Conservation (phyloP, 2,329 filamentous ascomycete genomes). For the Beauveria medogensis region DNA sequence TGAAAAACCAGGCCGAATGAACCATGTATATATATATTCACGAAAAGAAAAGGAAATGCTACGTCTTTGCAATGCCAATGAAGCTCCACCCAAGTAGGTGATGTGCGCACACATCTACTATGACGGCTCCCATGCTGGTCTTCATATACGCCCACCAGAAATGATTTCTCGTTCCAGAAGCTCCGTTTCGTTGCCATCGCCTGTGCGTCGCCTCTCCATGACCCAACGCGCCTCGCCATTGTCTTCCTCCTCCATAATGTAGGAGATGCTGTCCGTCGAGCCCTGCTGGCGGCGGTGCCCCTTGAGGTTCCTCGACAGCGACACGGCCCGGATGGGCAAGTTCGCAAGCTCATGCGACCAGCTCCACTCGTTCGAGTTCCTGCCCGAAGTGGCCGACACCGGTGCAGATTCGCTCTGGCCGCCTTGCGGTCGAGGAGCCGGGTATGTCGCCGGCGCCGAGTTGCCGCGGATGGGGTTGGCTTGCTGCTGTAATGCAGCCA, state of each 20-base stretch:
- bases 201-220: constrained; percentile 58
- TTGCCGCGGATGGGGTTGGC: constrained; percentile 6
- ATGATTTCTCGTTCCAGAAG: constrained; percentile 59
- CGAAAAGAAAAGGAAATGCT: not conserved
- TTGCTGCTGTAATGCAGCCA: not conserved
- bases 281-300: constrained; percentile 42
- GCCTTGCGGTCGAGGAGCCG: not conserved
- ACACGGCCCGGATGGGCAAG: not conserved
- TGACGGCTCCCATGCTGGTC: not conserved
- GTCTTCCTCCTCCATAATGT: constrained; percentile 55
- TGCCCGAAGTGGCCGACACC: constrained; percentile 4
- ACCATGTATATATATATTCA: not conserved
- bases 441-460: constrained; percentile 6
- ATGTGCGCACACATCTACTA: no score
- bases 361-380: constrained; percentile 5
- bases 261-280: constrained; percentile 62
- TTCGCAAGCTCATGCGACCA: constrained; percentile 2
- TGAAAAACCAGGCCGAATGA: not conserved
- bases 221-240: constrained; percentile 57
- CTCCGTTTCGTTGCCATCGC: constrained; percentile 56
- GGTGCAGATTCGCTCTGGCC: constrained; percentile 9
- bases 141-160: constrained; percentile 42
- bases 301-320: constrained; percentile 16
- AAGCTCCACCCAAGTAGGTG: no score
- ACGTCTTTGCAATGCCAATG: no score